Evolutionary conservation across 306 rosid species (phyloP), one percentile per base, ranked within the genome.

Genomic region (Ormosia semicastrata): DNA sequence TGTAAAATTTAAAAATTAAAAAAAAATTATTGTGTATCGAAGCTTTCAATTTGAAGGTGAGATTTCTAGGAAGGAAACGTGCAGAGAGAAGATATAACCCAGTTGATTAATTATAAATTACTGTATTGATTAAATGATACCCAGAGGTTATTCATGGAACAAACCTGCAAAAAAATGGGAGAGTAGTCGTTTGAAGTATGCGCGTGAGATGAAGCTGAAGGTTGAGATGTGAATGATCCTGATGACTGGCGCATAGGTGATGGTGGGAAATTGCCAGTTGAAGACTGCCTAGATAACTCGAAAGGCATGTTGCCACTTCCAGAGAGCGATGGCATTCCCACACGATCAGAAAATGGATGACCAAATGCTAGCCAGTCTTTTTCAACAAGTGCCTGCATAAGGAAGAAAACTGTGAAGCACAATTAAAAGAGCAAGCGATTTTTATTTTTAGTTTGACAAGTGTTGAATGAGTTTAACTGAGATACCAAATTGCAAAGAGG

Each of bases 291-390:
- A 56, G 92, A 39, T 77, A 96, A 88, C 91, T 96, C 99, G n/a
- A 75, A 81, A 37, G 95, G 81, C 78, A 83, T 30, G 77, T 57
- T 91, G 71, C 86, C 84, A 81, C 85, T 80, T 78, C 93, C 98
- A 46, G 89, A 85, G 54, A 87, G 50, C 29, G 90, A 62, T 14
- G 98, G 97, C 85, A 83, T 77, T 76, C 94, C 93, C 81, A 91
- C 77, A 39, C 99, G 93, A 77, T 95, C 99, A 24, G 96, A 87
- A 87, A 92, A 93, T 68, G 96, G 97, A 84, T 95, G 99, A 70
- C 99, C 99, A 86, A 95, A 95, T 79, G 98, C 98, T 56, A 95
- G 87, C 99, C 99, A 95, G 78, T 95, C 99, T 86, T 95, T 95
- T 87, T 95, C 99, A 73, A 95, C 70, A 62, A 95, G 97, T 73